Conservation (phyloP, 257 asterid genomes). For the Echium plantagineum region DNA sequence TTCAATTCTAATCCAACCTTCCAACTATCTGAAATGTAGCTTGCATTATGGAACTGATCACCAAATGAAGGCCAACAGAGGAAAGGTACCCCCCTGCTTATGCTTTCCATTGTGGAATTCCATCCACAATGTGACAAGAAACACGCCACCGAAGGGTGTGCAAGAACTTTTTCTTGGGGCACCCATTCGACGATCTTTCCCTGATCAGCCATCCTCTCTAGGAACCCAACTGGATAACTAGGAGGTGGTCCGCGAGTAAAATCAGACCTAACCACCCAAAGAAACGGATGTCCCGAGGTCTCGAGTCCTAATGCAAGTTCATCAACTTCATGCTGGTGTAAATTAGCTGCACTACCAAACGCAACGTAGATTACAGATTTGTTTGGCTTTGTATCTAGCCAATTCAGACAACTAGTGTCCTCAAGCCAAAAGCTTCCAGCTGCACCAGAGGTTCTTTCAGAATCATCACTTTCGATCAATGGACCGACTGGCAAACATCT, state of each 20-base stretch:
- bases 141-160: constrained; percentile 45
- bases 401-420: constrained; percentile 24
- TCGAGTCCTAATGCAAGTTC: constrained; percentile 39
- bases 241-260: background rate
- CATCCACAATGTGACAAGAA: constrained; percentile 69
- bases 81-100: constrained; percentile 40
- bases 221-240: constrained; percentile 15
- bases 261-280: constrained; percentile 33
- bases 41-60: constrained; percentile 44
- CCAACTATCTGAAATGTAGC: constrained; percentile 59
- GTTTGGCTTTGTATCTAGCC: constrained; percentile 33
- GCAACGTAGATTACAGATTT: constrained; percentile 33
- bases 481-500: constrained; percentile 32
- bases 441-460: constrained; percentile 11
- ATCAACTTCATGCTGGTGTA: constrained; percentile 18
- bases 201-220: constrained; percentile 12
- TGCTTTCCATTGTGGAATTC: constrained; percentile 57
- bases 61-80: constrained; percentile 54
- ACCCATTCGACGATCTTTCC: constrained; percentile 39
- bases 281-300: constrained; percentile 22
- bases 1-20: constrained; percentile 31
- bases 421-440: constrained; percentile 27
- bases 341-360: constrained; percentile 26
- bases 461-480: constrained; percentile 17
- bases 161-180: constrained; percentile 42